Evolutionary conservation across 1,284 basidiomycete genomes (phyloP).

Genomic region (Rhodotorula sp.): DNA sequence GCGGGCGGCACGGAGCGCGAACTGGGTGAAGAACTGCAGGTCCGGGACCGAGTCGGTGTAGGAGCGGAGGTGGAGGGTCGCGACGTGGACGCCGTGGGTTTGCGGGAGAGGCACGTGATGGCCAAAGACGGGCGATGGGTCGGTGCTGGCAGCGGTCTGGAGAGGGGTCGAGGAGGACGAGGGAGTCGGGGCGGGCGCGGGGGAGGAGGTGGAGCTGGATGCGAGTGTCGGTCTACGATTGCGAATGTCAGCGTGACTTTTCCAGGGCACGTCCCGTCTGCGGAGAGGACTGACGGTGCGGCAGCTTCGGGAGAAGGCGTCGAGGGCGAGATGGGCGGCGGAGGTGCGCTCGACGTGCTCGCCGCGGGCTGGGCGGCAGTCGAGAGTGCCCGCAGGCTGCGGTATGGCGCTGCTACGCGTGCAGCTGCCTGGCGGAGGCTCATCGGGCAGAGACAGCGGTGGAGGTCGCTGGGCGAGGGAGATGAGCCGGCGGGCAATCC

Average conservation of each 20-base stretch:
- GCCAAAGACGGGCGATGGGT: constrained; percentile 26
- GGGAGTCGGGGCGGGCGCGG: not conserved
- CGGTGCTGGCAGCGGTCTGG: constrained; percentile 3
- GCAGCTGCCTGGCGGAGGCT: not conserved
- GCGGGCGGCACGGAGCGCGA: constrained; percentile 79
- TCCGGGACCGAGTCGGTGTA: constrained; percentile 62
- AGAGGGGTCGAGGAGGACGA: constrained; percentile 2
- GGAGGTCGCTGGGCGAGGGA: not conserved
- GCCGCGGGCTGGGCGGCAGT: constrained; percentile 1
- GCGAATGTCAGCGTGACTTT: not conserved
- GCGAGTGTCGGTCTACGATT: no score
- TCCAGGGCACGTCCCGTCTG: not conserved
- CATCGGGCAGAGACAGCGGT: not conserved
- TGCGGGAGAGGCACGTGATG: constrained; percentile 43
- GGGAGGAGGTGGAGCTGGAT: not conserved
- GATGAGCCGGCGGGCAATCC: no score
- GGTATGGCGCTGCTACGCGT: not conserved
- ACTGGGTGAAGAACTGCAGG: constrained; percentile 80
- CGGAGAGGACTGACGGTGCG: not conserved
- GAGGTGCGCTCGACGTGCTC: not conserved
- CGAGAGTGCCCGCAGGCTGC: not conserved
- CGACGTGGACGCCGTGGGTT: constrained; percentile 76
- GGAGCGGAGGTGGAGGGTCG: constrained; percentile 78
- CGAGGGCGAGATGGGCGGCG: not conserved
- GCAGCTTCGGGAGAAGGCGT: not conserved